Evolutionary conservation across 495 filamentous ascomycete species (phyloP).

Genomic region (Penicillium ochrochloron): DNA sequence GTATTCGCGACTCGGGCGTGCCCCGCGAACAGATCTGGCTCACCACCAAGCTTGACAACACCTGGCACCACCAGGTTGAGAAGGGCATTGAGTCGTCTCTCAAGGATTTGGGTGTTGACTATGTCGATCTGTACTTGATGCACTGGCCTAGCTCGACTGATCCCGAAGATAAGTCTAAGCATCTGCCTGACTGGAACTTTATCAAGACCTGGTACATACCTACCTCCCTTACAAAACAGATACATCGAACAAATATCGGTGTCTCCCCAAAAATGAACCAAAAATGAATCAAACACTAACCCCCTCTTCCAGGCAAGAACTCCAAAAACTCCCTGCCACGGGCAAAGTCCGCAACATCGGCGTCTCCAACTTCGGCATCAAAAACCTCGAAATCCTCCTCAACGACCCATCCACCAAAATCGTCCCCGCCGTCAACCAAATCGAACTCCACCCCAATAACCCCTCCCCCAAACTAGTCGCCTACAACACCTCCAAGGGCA

Average conservation of each 20-base stretch:
- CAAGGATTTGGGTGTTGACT: constrained; percentile 70
- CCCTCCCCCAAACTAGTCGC: constrained; percentile 79
- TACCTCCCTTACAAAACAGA: too few species aligned
- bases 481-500: constrained; percentile 69
- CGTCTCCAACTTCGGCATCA: constrained; percentile 66
- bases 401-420: constrained; percentile 61
- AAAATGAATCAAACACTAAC: not conserved
- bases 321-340: constrained; percentile 80
- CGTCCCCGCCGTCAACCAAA: constrained; percentile 86
- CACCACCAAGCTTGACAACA: constrained; percentile 87
- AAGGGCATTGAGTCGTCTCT: constrained; percentile 73
- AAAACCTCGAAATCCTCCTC: constrained; percentile 61
- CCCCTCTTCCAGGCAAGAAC: constrained; percentile 52
- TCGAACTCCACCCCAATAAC: constrained; percentile 87
- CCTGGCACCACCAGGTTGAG: constrained; percentile 72
- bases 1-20: constrained; percentile 78
- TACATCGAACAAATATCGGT: not conserved
- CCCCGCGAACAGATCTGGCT: constrained; percentile 82
- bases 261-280: not conserved
- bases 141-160: constrained; percentile 80
- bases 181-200: constrained; percentile 75
- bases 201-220: constrained; percentile 65
- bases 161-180: constrained; percentile 59
- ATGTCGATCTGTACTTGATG: constrained; percentile 85
- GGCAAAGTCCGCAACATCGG: constrained; percentile 79